Evolutionary conservation across 345 rosid genomes (phyloP), one percentile per base, ranked within the genome.

Genomic region (Corymbia maculata): DNA sequence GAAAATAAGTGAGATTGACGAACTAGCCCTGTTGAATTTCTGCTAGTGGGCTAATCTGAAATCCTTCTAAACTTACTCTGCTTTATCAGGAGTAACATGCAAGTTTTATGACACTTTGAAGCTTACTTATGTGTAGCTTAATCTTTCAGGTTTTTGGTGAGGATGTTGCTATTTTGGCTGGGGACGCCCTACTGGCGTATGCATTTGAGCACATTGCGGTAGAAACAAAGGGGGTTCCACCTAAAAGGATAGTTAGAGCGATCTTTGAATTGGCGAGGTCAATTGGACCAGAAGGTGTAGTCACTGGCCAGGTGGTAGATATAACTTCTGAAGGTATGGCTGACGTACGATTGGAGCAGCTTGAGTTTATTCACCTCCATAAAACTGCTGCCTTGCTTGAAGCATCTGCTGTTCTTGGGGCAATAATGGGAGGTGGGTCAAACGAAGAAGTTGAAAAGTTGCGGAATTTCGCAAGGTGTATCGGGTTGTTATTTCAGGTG

Each of bases 161-260:
- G 85, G 97, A 95, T 85, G 92, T 97, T 4, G 98, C 98, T 8
- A 94, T 97, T 49, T 90, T 98, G 51, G 98, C 99, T 16, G 99
- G 99, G 24, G 99, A 98, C 51, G 96, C 99, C 8, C 98, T 93
- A 13, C 79, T 93, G 47, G 88, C 92, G 12, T 87, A 92, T 52
- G 91, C 94, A 6, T 93, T 92, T 79, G 94, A 93, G 88, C 92
- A 92, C 85, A 88, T 93, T 12, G 93, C 89, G 3, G 91, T 90
- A 5, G 85, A 92, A 13, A 91, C 93, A 3, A 30, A 80, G 42
- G 87, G 90, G 75, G 92, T 92, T 13, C 47, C 89, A 13, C 91
- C 93, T 19, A 61, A 21, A 6, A 85, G 93, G 55, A 86, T 93
- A 32, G 89, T 92, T 16, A 85, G 93, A 17, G 93, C 93, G 13